A percentile compares a stretch with the other conserved stretches of the same genome.
Conservation (phyloP, 106 monocot genomes). For the Dioscorea zingiberensis region DNA sequence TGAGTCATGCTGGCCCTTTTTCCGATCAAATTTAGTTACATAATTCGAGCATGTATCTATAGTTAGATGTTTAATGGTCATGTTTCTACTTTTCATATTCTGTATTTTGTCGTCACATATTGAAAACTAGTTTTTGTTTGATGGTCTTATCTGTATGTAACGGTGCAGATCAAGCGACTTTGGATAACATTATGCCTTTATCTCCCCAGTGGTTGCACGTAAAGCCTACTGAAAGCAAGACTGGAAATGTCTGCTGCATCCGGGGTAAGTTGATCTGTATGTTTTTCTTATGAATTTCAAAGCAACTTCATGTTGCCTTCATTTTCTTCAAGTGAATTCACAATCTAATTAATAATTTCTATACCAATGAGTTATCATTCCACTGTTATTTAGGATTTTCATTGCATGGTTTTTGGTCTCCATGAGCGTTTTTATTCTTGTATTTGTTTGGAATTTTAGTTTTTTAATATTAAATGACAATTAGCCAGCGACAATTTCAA, state of each 20-base stretch:
- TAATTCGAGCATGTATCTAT: background rate
- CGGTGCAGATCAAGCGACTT: conserved; percentile 59
- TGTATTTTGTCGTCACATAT: background rate
- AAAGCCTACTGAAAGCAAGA: conserved; percentile 68
- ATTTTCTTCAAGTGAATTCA: background rate
- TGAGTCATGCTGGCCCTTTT: background rate
- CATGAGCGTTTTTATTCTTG: no score
- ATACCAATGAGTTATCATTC: no score
- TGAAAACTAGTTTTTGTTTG: background rate
- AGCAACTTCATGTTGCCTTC: background rate
- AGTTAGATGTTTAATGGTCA: background rate
- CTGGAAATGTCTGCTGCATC: conserved; percentile 17
- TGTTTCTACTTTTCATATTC: background rate
- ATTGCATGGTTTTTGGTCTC: no score
- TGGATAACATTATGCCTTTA: conserved; percentile 74
- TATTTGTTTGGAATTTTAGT: no score
- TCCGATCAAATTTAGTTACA: background rate
- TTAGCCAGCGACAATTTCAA: no score
- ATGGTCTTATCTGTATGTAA: no score
- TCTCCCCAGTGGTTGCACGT: conserved; percentile 97
- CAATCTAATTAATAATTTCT: no score
- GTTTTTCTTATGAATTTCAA: background rate
- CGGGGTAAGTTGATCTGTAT: conserved; percentile 3
- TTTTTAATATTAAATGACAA: no score
- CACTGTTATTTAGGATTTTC: no score